These are phyloP conservation scores for Diaporthe sp. DNA, from an alignment of 2,329 filamentous ascomycete species.

Conservation along the genomic window DNA sequence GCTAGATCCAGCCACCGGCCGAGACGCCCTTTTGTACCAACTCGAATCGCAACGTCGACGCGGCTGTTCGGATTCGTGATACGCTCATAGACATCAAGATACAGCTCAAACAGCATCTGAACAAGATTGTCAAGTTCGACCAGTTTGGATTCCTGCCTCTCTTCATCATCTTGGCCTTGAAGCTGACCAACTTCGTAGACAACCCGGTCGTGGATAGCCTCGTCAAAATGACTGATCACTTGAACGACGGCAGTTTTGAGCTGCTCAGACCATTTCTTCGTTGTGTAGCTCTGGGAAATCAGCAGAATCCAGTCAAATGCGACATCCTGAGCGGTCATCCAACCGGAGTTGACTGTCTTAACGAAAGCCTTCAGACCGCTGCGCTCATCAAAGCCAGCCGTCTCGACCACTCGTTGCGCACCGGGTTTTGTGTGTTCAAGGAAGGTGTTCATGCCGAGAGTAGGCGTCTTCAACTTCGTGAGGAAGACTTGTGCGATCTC, in stretches of 20 bases:
- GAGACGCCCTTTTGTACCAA: constrained; percentile 64
- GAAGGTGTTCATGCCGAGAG: constrained; percentile 71
- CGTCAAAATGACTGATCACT: constrained; percentile 67
- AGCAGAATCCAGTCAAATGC: constrained; percentile 70
- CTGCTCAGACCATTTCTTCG: constrained; percentile 69
- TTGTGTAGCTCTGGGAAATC: constrained; percentile 63
- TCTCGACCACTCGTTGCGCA: constrained; percentile 63
- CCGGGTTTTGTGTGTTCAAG: constrained; percentile 73
- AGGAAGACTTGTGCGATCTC: constrained; percentile 67
- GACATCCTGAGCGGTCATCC: constrained; percentile 69
- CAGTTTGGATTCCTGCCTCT: constrained; percentile 41
- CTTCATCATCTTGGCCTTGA: constrained; percentile 13
- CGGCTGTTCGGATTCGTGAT: constrained; percentile 70
- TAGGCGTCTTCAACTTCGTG: constrained; percentile 65
- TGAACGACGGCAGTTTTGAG: constrained; percentile 71
- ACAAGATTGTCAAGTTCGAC: constrained; percentile 59
- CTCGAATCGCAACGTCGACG: constrained; percentile 62
- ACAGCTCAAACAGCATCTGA: constrained; percentile 73
- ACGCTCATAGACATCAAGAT: constrained; percentile 72
- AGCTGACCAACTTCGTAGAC: constrained; percentile 55
- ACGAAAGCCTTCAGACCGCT: constrained; percentile 68
- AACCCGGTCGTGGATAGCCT: constrained; percentile 63
- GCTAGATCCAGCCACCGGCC: constrained; percentile 66
- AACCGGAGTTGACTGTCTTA: constrained; percentile 60
- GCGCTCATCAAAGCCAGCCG: constrained; percentile 64